Evolutionary conservation across 2,329 filamentous ascomycete species (phyloP).

Genomic region (Alternaria hordeiaustralica): DNA sequence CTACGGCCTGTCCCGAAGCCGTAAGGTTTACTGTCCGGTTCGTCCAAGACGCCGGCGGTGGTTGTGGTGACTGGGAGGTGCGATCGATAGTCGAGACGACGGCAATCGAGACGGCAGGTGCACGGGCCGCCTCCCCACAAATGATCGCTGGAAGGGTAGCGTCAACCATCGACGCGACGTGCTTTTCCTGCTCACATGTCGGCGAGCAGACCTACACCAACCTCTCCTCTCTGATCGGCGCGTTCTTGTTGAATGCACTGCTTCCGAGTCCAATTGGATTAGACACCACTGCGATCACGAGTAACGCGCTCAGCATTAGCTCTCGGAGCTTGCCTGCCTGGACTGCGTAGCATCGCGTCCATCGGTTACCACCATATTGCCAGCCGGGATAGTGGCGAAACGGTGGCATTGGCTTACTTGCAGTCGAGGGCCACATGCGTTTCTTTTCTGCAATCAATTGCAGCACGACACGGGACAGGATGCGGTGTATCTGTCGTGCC

Average conservation of each 20-base stretch:
- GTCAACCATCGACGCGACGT: neutral
- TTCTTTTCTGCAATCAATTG: neutral
- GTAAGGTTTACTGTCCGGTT: constrained; percentile 4
- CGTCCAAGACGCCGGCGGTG: neutral
- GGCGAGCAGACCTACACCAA: constrained; percentile 4
- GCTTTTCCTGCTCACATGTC: constrained; percentile 9
- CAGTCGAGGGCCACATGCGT: neutral
- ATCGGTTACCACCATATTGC: neutral
- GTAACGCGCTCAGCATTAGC: neutral
- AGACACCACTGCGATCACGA: neutral
- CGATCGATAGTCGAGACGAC: constrained; percentile 7
- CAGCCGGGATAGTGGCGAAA: neutral
- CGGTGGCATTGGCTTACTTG: neutral
- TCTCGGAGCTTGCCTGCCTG: neutral
- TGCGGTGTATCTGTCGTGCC: neutral
- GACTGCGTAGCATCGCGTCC: neutral
- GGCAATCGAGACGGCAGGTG: neutral
- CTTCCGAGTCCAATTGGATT: neutral
- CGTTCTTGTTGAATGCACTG: neutral
- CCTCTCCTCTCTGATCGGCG: constrained; percentile 1
- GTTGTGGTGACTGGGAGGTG: neutral
- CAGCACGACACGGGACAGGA: neutral
- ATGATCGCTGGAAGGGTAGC: constrained; percentile 1
- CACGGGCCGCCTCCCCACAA: neutral
- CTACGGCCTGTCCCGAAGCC: constrained; percentile 9